These are phyloP conservation scores for Fusarium transvaalense DNA, from an alignment of 2,329 filamentous ascomycete genomes.

Conservation along the genomic window DNA sequence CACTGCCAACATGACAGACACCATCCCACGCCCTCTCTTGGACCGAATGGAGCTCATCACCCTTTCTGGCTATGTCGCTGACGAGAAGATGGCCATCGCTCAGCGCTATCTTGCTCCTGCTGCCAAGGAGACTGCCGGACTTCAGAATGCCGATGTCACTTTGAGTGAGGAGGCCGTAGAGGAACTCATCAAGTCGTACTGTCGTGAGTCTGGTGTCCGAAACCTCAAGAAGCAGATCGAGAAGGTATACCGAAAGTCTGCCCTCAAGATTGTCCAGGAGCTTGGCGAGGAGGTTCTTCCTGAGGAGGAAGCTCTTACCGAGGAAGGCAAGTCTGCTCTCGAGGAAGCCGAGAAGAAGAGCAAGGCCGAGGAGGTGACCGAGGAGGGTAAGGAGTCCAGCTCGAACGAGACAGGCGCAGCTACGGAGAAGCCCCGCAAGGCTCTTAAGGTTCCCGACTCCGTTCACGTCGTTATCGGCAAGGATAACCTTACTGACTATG, in stretches of 20 bases:
- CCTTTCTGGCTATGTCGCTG: constrained; percentile 93
- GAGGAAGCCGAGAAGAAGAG: constrained; percentile 80
- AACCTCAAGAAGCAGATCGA: constrained; percentile 99
- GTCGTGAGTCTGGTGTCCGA: constrained; percentile 94
- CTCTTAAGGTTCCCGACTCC: constrained; percentile 84
- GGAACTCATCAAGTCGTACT: constrained; percentile 98
- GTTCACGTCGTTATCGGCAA: constrained; percentile 90
- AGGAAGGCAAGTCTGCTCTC: constrained; percentile 84
- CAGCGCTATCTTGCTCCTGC: constrained; percentile 91
- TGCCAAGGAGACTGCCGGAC: constrained; percentile 91
- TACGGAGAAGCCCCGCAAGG: constrained; percentile 78
- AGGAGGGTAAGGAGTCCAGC: constrained; percentile 59
- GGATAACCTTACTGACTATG: constrained; percentile 94
- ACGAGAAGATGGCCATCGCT: constrained; percentile 99
- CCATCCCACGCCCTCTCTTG: constrained; percentile 90
- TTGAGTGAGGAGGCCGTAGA: constrained; percentile 89
- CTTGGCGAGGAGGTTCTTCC: constrained; percentile 86
- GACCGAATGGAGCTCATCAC: constrained; percentile 99
- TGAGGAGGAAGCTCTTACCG: constrained; percentile 84
- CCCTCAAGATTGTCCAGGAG: constrained; percentile 96
- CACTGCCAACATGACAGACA: constrained; percentile 99
- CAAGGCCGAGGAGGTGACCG: constrained; percentile 70
- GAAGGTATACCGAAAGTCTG: constrained; percentile 97
- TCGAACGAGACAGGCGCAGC: constrained; percentile 53
- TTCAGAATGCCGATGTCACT: constrained; percentile 92